Conservation (phyloP, 1,139 yeast species). For the Taphrina pruni region DNA sequence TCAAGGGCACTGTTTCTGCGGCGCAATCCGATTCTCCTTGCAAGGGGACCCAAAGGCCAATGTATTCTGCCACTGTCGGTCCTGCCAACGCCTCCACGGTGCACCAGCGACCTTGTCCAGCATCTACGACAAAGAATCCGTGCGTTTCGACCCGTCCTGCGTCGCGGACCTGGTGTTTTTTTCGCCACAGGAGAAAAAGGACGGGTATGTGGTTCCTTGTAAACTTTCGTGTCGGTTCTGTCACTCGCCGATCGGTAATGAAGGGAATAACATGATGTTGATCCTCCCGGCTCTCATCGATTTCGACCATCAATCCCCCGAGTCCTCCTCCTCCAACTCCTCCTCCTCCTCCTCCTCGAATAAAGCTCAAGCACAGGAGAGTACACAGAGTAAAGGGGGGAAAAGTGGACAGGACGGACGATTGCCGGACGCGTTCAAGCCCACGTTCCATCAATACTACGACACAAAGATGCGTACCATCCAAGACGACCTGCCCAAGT, state of each 20-base stretch:
- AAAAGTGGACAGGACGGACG: conserved; percentile 13
- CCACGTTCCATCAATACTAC: conserved; percentile 38
- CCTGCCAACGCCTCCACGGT: conserved; percentile 37
- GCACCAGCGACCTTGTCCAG: conserved; percentile 27
- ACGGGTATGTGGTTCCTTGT: conserved; percentile 27
- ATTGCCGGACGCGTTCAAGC: conserved; percentile 28
- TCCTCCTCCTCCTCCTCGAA: neutral
- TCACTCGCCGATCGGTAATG: conserved; percentile 31
- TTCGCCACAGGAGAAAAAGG: conserved; percentile 31
- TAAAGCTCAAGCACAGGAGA: too few species aligned
- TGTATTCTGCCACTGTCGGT: conserved; percentile 33
- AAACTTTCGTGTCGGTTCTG: conserved; percentile 29
- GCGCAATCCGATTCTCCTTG: conserved; percentile 19
- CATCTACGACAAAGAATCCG: conserved; percentile 27
- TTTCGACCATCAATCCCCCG: conserved; percentile 2
- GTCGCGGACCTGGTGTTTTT: conserved; percentile 34
- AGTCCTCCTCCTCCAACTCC: too few species aligned
- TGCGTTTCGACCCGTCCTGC: conserved; percentile 16
- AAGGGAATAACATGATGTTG: conserved; percentile 40
- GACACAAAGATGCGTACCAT: conserved; percentile 21
- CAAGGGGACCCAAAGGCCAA: conserved; percentile 24
- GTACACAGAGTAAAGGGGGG: neutral
- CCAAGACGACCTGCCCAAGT: conserved; percentile 37
- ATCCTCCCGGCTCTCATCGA: conserved; percentile 21
- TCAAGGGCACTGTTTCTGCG: conserved; percentile 36